A percentile compares a stretch with the other conserved stretches of the same genome.
Conservation (phyloP, 2,329 filamentous ascomycete species). For the Pestalotiopsis sp. region DNA sequence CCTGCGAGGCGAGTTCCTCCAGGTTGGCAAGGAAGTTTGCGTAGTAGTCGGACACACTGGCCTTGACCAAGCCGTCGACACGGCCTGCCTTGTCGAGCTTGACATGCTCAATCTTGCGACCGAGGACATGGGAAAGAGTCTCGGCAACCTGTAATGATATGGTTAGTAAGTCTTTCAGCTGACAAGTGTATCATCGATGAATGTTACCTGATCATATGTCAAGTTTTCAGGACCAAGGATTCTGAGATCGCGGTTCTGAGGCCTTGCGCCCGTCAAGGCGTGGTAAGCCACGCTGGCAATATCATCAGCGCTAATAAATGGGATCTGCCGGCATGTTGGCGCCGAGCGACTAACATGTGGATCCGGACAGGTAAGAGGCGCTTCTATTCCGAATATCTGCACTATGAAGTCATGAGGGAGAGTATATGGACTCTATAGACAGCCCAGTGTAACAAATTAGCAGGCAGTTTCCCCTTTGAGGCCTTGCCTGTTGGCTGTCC, state of each 20-base stretch:
- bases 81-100: slow-evolving; percentile 18
- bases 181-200: not conserved
- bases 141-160: slow-evolving; percentile 17
- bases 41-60: slow-evolving; percentile 18
- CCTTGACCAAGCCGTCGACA: slow-evolving; percentile 15
- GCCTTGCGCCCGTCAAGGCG: slow-evolving; percentile 20
- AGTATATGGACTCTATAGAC: too few species aligned
- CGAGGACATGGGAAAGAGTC: slow-evolving; percentile 19
- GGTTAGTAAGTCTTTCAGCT: too few species aligned
- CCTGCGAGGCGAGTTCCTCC: slow-evolving; percentile 16
- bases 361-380: not conserved
- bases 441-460: too few species aligned
- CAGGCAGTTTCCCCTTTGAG: too few species aligned
- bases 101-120: slow-evolving; percentile 22
- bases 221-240: slow-evolving; percentile 19
- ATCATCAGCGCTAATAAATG: slow-evolving; percentile 21
- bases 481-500: too few species aligned
- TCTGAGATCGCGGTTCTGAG: slow-evolving; percentile 19
- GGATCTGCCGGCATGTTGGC: slow-evolving; percentile 12
- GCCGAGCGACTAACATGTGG: not conserved
- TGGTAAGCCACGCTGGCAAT: slow-evolving; percentile 20
- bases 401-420: not conserved
- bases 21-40: slow-evolving; percentile 18
- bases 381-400: not conserved
- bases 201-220: slow-evolving; percentile 13